These are phyloP conservation scores for Penicillium sp. DNA, from an alignment of 2,329 filamentous ascomycete species.

Conservation along the genomic window DNA sequence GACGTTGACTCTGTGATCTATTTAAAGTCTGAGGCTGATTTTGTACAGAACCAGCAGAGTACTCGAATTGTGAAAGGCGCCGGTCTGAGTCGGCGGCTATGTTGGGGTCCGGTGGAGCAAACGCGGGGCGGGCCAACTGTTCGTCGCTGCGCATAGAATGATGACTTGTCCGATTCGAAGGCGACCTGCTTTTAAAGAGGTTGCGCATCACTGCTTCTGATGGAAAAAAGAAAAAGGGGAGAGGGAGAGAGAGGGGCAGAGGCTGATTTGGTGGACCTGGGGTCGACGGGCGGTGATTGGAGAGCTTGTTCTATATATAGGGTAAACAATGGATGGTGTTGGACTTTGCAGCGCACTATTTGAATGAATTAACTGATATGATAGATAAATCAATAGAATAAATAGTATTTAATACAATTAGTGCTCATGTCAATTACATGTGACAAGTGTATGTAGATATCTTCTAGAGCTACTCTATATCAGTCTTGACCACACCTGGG, in stretches of 20 bases:
- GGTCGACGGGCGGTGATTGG: constrained; percentile 2
- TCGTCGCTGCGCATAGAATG: constrained; percentile 21
- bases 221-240: not conserved
- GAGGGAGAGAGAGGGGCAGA: not conserved
- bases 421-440: not conserved
- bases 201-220: constrained; percentile 22
- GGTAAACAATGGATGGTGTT: constrained; percentile 2
- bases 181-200: constrained; percentile 25
- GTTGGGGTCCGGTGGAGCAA: constrained; percentile 19
- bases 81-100: constrained; percentile 2
- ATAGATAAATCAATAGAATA: not conserved
- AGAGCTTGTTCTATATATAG: constrained; percentile 9
- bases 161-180: constrained; percentile 12
- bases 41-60: not conserved
- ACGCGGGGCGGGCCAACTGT: constrained; percentile 17
- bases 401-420: not conserved
- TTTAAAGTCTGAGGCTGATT: constrained; percentile 8
- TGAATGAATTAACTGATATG: not conserved
- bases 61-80: constrained; percentile 9
- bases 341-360: not conserved
- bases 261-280: constrained; percentile 1
- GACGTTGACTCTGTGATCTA: constrained; percentile 29
- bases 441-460: not conserved
- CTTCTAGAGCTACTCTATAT: not conserved
- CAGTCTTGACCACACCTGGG: not conserved